Evolutionary conservation across 1,139 yeast genomes (phyloP), one percentile per base, ranked within the genome.

Genomic region (Debaryomyces psychrophilus): DNA sequence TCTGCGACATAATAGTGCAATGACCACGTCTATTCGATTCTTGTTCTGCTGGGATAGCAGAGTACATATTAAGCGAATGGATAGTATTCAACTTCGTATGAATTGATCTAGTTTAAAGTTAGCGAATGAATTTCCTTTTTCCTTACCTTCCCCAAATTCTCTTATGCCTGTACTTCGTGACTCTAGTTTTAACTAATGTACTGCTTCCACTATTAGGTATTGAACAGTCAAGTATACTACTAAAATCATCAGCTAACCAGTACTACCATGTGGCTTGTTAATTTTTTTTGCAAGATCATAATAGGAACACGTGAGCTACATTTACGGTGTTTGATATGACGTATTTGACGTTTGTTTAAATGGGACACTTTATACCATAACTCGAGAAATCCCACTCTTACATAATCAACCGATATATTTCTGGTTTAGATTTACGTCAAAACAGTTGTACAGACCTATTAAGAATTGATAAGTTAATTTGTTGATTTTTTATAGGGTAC

Each of bases 1-100:
- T 44, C 34, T 56, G 60, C 4, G 59, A 49, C 2, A 61, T 44
- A 26, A 25, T 36, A 11, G 22, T 25, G 5, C 28, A 25, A 12
- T 34, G 23, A 7, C 20, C 9, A 14, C 17, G 12, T 12, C 15
- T 20, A 12, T 20, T 35, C 14, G 14, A n/a, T 15, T 15, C 26
- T n/a, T 35, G 31, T 15, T 17, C 18, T 15, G 26, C 27, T 20
- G 37, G 35, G 7, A 26, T 18, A n/a, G 17, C 25, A 23, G 29
- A 12, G 31, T 37, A 12, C 37, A 40, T 40, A 15, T 11, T 28
- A 8, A 31, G 37, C 35, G 28, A 29, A 26, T 29, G 43, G 20
- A 26, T 20, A 36, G 20, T 20, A 6, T 23, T 36, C 27, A 23
- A 12, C 18, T 7, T 22, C 17, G n/a, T n/a, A n/a, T 14, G 12